phyloP scores from a whole-genome alignment of 2,329 filamentous ascomycete genomes.

The Shiraia sp. region DNA sequence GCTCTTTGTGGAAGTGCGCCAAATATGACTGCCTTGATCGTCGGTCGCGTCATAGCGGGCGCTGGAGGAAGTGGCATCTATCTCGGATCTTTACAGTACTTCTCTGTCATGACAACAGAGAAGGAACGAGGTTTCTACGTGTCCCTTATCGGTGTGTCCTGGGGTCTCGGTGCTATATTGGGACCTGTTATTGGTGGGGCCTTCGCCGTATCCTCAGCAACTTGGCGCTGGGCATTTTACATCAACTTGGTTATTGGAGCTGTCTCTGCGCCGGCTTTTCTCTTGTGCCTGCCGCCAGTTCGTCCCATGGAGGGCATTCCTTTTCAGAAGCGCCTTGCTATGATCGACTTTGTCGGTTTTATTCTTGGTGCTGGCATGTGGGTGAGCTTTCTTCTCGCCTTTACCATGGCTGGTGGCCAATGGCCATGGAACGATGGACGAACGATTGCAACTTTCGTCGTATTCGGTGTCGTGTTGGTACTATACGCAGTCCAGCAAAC shows the following conservation, averaged over 20 bases:
- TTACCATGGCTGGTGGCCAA: constrained; percentile 56
- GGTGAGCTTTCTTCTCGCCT: constrained; percentile 51
- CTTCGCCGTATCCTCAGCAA: constrained; percentile 60
- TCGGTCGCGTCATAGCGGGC: constrained; percentile 51
- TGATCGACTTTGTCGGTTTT: constrained; percentile 42
- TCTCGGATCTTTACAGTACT: constrained; percentile 29
- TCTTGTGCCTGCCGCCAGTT: too few relatives aligned
- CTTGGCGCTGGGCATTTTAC: constrained; percentile 58
- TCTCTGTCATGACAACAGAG: constrained; percentile 30
- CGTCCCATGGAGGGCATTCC: too few relatives aligned
- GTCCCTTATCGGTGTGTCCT: constrained; percentile 24
- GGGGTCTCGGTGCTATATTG: constrained; percentile 47
- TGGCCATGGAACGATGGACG: constrained; percentile 53
- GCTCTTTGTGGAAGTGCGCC: background rate
- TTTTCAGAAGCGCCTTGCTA: too few relatives aligned
- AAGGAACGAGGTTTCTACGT: constrained; percentile 38
- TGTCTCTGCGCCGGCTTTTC: constrained; percentile 7
- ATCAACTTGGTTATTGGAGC: constrained; percentile 42
- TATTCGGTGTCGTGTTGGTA: constrained; percentile 49
- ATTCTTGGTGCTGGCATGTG: constrained; percentile 51
- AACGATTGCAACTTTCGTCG: constrained; percentile 52
- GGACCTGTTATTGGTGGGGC: constrained; percentile 11
- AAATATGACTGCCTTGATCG: constrained; percentile 25
- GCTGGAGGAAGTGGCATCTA: constrained; percentile 51
- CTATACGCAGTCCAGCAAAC: constrained; percentile 53